phyloP scores from a whole-genome alignment of 192 early-diverging fungal species.

The Entomortierella lignicola region DNA sequence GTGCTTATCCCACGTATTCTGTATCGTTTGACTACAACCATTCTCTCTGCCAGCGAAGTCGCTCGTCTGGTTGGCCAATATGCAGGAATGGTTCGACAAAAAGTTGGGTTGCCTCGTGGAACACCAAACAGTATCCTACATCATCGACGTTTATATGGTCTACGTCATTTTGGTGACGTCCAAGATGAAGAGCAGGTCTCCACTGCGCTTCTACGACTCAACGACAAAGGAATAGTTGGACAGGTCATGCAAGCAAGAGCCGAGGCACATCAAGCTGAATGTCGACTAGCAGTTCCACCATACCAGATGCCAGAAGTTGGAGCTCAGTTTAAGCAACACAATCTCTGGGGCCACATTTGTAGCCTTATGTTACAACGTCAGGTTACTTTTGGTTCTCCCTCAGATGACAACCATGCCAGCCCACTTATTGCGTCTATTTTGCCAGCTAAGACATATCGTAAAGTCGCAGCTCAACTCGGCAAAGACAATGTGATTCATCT shows the following conservation, averaged over 20 bases:
- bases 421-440: too few relatives aligned
- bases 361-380: background rate
- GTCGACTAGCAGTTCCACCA: background rate
- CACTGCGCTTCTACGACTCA: constrained; percentile 8
- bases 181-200: constrained; percentile 24
- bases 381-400: background rate
- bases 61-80: background rate
- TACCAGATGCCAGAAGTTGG: background rate
- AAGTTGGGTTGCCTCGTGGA: background rate
- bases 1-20: constrained; percentile 14
- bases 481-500: too few relatives aligned
- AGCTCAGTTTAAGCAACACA: background rate
- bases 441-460: too few relatives aligned
- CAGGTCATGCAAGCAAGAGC: constrained; percentile 7
- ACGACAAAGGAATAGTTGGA: constrained; percentile 9
- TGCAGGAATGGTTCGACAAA: constrained; percentile 1
- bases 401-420: background rate
- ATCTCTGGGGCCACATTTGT: background rate
- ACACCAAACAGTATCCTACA: constrained; percentile 17
- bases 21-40: constrained; percentile 13
- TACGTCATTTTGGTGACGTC: constrained; percentile 12
- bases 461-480: too few relatives aligned
- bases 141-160: constrained; percentile 21
- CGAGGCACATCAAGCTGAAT: constrained; percentile 4
- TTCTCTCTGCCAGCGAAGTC: background rate